Percentiles rank a stretch among this genome's conserved stretches.
Conservation (phyloP, 352 stramenopile species). For the Pelagophyceae sp. region DNA sequence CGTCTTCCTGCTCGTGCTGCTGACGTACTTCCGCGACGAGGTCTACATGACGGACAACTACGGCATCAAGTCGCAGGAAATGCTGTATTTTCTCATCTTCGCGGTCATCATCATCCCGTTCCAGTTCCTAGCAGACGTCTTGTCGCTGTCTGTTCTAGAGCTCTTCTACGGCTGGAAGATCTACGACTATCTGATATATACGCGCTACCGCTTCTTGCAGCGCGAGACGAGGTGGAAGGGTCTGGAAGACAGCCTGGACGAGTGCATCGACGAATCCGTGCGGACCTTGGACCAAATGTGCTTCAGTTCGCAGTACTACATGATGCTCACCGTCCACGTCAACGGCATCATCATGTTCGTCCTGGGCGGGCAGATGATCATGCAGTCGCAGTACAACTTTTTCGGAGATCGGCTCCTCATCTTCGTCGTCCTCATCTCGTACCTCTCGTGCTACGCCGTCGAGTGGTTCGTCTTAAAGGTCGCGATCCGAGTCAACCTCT, state of each 20-base stretch:
- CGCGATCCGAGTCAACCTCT: conserved; percentile 75
- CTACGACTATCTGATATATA: conserved; percentile 93
- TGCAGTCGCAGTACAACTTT: conserved; percentile 83
- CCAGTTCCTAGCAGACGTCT: conserved; percentile 82
- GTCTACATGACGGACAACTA: conserved; percentile 82
- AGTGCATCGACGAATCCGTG: conserved; percentile 90
- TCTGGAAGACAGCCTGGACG: conserved; percentile 84
- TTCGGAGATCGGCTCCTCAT: conserved; percentile 85
- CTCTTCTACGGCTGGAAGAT: conserved; percentile 92
- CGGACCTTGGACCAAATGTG: conserved; percentile 88
- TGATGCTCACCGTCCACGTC: conserved; percentile 85
- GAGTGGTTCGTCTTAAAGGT: conserved; percentile 63
- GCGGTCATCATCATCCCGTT: conserved; percentile 87
- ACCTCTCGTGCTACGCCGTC: conserved; percentile 45
- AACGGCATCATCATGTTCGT: conserved; percentile 89
- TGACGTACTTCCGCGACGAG: conserved; percentile 88
- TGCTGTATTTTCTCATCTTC: conserved; percentile 93
- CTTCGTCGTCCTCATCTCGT: conserved; percentile 57
- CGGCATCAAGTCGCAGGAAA: conserved; percentile 90
- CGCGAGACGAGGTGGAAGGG: conserved; percentile 91
- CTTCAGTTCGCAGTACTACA: conserved; percentile 94
- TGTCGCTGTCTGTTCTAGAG: conserved; percentile 67
- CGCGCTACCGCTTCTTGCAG: conserved; percentile 85
- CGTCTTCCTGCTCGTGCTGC: conserved; percentile 81
- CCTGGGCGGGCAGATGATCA: conserved; percentile 88